Conservation (phyloP, 2,329 filamentous ascomycete species). For the Aspergillus pseudotamarii region DNA sequence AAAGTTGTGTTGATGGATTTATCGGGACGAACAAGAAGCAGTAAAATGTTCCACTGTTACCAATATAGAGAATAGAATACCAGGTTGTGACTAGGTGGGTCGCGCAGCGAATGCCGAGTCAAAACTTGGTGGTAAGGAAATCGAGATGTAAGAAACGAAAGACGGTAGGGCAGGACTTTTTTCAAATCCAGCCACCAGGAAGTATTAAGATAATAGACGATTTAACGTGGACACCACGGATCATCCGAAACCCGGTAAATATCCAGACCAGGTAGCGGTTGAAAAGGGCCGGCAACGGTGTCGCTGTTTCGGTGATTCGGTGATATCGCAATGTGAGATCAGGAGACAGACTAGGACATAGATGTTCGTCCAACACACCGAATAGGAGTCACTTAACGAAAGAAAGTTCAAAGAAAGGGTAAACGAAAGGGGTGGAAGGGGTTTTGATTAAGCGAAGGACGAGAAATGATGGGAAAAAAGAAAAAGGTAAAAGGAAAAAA, state of each 20-base stretch:
- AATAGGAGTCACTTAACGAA: slow-evolving; percentile 16
- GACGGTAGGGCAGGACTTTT: slow-evolving; percentile 11
- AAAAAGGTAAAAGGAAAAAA: slow-evolving; percentile 13
- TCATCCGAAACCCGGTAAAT: slow-evolving; percentile 13
- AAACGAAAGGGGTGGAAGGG: slow-evolving; percentile 9
- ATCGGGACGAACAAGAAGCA: not conserved
- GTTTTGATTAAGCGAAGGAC: slow-evolving; percentile 10
- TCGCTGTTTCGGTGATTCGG: not conserved
- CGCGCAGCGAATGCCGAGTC: slow-evolving; percentile 11
- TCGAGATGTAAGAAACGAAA: slow-evolving; percentile 13
- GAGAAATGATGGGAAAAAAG: slow-evolving; percentile 12
- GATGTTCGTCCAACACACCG: slow-evolving; percentile 12
- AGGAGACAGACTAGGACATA: not conserved
- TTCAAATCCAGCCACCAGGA: slow-evolving; percentile 4
- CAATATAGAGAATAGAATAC: not conserved
- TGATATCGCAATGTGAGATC: slow-evolving; percentile 2
- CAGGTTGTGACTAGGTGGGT: slow-evolving; percentile 3
- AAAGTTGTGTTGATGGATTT: slow-evolving; percentile 2
- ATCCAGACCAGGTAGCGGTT: slow-evolving; percentile 2
- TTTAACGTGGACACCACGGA: not conserved
- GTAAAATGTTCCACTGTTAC: not conserved
- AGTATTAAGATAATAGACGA: slow-evolving; percentile 4
- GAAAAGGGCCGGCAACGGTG: not conserved
- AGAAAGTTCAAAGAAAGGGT: slow-evolving; percentile 11
- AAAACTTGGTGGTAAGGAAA: slow-evolving; percentile 1